phyloP scores from a whole-genome alignment of 176 grass and related monocot species.

The Poa pratensis region DNA sequence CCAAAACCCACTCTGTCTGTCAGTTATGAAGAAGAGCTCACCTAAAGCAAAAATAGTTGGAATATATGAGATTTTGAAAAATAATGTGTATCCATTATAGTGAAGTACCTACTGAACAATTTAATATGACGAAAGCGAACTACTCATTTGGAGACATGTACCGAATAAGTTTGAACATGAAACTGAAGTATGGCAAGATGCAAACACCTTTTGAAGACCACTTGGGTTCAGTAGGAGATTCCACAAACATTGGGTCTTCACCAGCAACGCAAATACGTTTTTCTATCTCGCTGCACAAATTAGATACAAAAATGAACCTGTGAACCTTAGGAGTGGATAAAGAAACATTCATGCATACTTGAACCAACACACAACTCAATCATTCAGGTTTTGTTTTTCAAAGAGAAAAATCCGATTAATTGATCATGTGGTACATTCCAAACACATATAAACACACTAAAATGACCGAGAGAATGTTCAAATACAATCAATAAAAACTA shows the following conservation, averaged over 20 bases:
- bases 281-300: slow-evolving; percentile 59
- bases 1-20: slow-evolving; percentile 85
- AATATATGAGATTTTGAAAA: slow-evolving; percentile 38
- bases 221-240: slow-evolving; percentile 97
- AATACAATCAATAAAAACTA: neutral
- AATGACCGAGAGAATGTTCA: slow-evolving; percentile 14
- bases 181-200: neutral
- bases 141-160: slow-evolving; percentile 11
- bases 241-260: slow-evolving; percentile 67
- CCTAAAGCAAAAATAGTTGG: slow-evolving; percentile 54
- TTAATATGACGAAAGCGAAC: neutral
- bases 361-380: slow-evolving; percentile 15
- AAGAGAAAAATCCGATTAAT: slow-evolving; percentile 1
- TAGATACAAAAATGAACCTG: neutral
- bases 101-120: slow-evolving; percentile 9
- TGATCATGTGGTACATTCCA: slow-evolving; percentile 7
- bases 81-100: neutral
- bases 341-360: neutral
- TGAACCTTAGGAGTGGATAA: neutral
- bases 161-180: neutral
- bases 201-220: slow-evolving; percentile 87
- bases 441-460: neutral
- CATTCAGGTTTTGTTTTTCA: neutral
- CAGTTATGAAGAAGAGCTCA: slow-evolving; percentile 90
- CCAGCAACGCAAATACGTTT: slow-evolving; percentile 76